Percentiles rank a stretch among this genome's conserved stretches.
These are phyloP conservation scores for Allantophomopsis cytisporea DNA, from an alignment of 2,329 filamentous ascomycete species.

Conservation along the genomic window DNA sequence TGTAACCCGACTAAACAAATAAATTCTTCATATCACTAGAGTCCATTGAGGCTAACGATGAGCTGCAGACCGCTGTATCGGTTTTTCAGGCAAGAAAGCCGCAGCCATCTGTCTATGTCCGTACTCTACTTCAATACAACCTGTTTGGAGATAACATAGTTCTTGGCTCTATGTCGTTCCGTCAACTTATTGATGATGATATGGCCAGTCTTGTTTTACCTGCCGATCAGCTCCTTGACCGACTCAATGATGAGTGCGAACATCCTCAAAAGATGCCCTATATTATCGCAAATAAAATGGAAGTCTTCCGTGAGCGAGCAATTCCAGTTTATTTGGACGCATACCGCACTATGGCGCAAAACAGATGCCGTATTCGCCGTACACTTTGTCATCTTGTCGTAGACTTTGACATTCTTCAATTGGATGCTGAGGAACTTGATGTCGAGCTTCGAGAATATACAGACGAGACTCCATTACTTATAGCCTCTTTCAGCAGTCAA, in stretches of 20 bases:
- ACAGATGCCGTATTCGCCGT: constrained; percentile 76
- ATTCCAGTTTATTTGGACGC: constrained; percentile 70
- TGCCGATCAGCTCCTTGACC: constrained; percentile 55
- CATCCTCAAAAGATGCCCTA: constrained; percentile 60
- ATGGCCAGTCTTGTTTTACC: constrained; percentile 67
- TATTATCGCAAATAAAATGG: constrained; percentile 60
- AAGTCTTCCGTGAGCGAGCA: constrained; percentile 46
- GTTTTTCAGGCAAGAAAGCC: constrained; percentile 68
- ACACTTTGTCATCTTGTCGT: constrained; percentile 74
- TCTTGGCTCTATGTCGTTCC: constrained; percentile 52
- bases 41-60: neutral
- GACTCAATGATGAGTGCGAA: constrained; percentile 64
- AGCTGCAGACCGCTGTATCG: constrained; percentile 53
- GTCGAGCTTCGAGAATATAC: constrained; percentile 46
- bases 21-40: neutral
- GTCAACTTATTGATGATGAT: constrained; percentile 69
- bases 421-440: constrained; percentile 69
- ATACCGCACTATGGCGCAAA: constrained; percentile 76
- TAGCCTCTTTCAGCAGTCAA: constrained; percentile 32
- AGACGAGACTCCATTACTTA: constrained; percentile 43
- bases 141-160: constrained; percentile 62
- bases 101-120: constrained; percentile 71
- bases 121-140: constrained; percentile 65
- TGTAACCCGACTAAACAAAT: constrained; percentile 12
- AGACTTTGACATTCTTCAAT: constrained; percentile 75